Evolutionary conservation across 2,329 filamentous ascomycete genomes (phyloP).

Genomic region (Cladosporium sp.): DNA sequence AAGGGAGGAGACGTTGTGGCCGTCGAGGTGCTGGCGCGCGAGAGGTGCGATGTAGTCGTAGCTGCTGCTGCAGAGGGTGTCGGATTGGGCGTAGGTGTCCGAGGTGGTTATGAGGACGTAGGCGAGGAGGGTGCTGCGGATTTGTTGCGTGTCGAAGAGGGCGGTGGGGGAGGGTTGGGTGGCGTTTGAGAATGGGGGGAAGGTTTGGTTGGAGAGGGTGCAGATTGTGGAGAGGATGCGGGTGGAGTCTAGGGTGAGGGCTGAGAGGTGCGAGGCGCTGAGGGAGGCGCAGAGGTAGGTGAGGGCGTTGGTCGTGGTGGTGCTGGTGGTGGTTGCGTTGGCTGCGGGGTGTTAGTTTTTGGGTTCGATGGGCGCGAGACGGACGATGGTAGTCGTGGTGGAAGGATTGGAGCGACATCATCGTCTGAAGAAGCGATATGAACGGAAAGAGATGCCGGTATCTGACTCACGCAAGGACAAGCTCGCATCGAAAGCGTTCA

Average conservation of each 20-base stretch:
- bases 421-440: background rate
- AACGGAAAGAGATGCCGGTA: background rate
- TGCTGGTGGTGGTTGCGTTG: background rate
- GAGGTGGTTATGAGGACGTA: constrained; percentile 17
- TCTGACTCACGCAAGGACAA: constrained; percentile 1
- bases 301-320: constrained; percentile 15
- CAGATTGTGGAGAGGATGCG: constrained; percentile 21
- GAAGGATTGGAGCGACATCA: too few relatives aligned
- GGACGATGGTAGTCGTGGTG: too few relatives aligned
- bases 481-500: constrained; percentile 19
- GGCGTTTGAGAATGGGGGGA: background rate
- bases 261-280: constrained; percentile 19
- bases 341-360: background rate
- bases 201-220: constrained; percentile 4
- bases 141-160: constrained; percentile 16
- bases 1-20: constrained; percentile 17
- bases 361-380: too few relatives aligned
- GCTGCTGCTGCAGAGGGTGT: constrained; percentile 16
- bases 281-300: constrained; percentile 25
- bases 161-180: background rate
- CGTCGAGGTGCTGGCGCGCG: constrained; percentile 17
- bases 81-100: constrained; percentile 14
- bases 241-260: constrained; percentile 21
- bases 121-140: constrained; percentile 19
- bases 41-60: constrained; percentile 9